phyloP scores from a whole-genome alignment of 306 rosid species.

The Vigna reflexopilosa region DNA sequence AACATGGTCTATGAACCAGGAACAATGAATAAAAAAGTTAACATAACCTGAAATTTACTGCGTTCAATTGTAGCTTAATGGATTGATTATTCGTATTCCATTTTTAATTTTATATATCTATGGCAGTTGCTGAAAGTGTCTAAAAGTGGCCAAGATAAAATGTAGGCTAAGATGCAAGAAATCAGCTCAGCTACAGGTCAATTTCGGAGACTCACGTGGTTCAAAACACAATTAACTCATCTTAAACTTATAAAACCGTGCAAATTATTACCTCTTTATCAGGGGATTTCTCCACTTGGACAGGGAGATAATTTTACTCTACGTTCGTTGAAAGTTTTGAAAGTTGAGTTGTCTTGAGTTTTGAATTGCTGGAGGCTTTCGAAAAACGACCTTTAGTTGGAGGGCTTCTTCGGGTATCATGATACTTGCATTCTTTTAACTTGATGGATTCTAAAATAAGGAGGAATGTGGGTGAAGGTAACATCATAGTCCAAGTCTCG shows the following conservation, averaged over 20 bases:
- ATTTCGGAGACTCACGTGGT: neutral
- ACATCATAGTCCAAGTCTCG: neutral
- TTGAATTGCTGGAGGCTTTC: neutral
- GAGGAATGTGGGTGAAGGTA: neutral
- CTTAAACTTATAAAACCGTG: conserved; percentile 9
- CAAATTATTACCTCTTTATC: neutral
- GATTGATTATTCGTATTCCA: conserved; percentile 20
- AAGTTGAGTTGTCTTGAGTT: conserved; percentile 21
- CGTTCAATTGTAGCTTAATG: conserved; percentile 15
- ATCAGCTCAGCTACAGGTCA: neutral
- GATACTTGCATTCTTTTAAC: neutral
- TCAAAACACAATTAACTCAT: conserved; percentile 1
- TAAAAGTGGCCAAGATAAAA: conserved; percentile 16
- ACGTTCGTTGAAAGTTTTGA: neutral
- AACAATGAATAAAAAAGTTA: neutral
- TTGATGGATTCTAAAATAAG: conserved; percentile 13
- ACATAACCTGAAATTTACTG: conserved; percentile 11
- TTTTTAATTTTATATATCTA: neutral
- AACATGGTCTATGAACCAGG: neutral
- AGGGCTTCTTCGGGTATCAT: conserved; percentile 3
- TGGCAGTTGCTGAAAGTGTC: conserved; percentile 10
- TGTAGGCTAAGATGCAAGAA: conserved; percentile 1
- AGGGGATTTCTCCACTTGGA: neutral
- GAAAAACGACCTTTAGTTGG: neutral
- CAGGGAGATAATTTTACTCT: neutral